A percentile compares a stretch with the other conserved stretches of the same genome.
Conservation (phyloP, 73 alveolate species). For the Effrenium voratum region DNA sequence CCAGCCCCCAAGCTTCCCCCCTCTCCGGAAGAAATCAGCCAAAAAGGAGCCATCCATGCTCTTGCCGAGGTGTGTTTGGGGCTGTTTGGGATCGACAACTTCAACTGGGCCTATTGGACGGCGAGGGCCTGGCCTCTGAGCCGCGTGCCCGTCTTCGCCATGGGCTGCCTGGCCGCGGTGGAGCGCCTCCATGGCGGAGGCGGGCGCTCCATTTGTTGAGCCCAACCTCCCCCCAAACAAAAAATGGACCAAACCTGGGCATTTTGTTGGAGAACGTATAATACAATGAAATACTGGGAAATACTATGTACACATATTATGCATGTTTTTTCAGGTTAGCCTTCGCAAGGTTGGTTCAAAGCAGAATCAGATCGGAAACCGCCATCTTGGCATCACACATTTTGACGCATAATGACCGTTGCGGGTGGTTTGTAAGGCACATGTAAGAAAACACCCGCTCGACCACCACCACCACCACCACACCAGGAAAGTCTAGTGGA, state of each 20-base stretch:
- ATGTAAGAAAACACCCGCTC: too few relatives aligned
- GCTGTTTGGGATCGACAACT: constrained; percentile 7
- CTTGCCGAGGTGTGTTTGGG: constrained; percentile 19
- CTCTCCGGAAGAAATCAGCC: neutral
- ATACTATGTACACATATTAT: too few relatives aligned
- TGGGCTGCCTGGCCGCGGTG: constrained; percentile 88
- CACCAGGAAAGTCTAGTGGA: too few relatives aligned
- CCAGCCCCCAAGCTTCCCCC: neutral
- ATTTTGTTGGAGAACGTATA: neutral
- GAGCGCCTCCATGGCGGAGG: constrained; percentile 93
- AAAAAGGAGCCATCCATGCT: neutral
- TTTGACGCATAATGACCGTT: too few relatives aligned
- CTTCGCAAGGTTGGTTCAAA: too few relatives aligned
- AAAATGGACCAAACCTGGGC: neutral
- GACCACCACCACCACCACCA: too few relatives aligned
- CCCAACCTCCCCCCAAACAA: too few relatives aligned
- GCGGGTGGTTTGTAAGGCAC: too few relatives aligned
- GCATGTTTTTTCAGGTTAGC: too few relatives aligned
- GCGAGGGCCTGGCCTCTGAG: constrained; percentile 92
- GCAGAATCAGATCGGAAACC: too few relatives aligned
- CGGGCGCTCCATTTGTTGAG: neutral
- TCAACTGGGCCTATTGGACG: constrained; percentile 49
- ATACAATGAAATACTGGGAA: too few relatives aligned
- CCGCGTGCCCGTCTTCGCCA: constrained; percentile 89
- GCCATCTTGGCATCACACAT: too few relatives aligned